Percentiles rank a stretch among this genome's conserved stretches.
Evolutionary conservation across 2,329 filamentous ascomycete species (phyloP).

Genomic region (Pseudogymnoascus sp.): DNA sequence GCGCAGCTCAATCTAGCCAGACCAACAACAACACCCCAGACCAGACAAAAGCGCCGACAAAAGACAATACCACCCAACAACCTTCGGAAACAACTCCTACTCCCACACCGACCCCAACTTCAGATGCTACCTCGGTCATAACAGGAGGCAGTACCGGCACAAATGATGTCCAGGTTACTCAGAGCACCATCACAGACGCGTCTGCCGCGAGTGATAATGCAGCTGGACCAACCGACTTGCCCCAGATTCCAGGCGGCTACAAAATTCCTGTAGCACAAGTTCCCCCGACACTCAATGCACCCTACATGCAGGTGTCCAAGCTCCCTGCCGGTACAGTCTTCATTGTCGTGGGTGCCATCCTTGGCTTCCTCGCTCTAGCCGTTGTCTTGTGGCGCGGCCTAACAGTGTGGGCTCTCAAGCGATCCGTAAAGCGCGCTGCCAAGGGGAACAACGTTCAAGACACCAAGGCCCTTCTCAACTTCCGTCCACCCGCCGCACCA

Average conservation of each 20-base stretch:
- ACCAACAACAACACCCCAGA: constrained; percentile 12
- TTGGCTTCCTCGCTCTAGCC: constrained; percentile 74
- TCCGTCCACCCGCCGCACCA: constrained; percentile 46
- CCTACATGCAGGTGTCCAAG: constrained; percentile 82
- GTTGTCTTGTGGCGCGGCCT: constrained; percentile 82
- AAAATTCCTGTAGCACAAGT: constrained; percentile 66
- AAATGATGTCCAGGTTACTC: constrained; percentile 5
- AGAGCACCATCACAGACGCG: constrained; percentile 15
- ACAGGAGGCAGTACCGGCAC: constrained; percentile 12
- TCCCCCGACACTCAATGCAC: constrained; percentile 73
- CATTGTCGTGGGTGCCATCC: constrained; percentile 81
- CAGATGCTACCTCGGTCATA: constrained; percentile 12
- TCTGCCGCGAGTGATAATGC: constrained; percentile 11
- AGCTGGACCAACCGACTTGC: constrained; percentile 29
- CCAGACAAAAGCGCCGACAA: constrained; percentile 19
- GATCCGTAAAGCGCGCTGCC: constrained; percentile 81
- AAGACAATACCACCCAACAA: background rate
- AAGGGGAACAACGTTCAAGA: constrained; percentile 61
- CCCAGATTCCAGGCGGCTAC: constrained; percentile 46
- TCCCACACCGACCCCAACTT: background rate
- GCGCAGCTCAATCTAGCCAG: constrained; percentile 16
- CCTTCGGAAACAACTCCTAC: background rate
- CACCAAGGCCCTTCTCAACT: constrained; percentile 51
- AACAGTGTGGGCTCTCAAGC: constrained; percentile 83
- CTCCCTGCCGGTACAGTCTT: constrained; percentile 92